Conservation (phyloP, 2,329 filamentous ascomycete species). For the Aspergillus clavatus region DNA sequence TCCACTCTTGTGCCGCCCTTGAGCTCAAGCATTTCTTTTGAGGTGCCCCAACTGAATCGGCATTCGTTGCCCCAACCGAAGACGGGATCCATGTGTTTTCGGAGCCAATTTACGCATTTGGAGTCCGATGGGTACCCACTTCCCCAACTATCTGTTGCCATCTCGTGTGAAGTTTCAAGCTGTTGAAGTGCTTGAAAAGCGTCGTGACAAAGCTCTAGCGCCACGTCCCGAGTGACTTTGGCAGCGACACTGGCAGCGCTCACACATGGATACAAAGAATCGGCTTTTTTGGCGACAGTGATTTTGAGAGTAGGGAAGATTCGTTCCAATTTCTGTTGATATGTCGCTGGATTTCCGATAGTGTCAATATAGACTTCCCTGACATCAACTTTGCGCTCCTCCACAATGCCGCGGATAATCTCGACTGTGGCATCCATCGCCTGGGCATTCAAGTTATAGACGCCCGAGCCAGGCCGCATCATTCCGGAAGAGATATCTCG, state of each 20-base stretch:
- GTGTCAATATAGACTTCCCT: conserved; percentile 93
- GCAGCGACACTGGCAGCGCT: conserved; percentile 91
- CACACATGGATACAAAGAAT: conserved; percentile 86
- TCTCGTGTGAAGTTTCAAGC: conserved; percentile 27
- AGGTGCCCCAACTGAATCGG: conserved; percentile 92
- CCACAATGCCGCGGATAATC: conserved; percentile 72
- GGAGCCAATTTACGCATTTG: conserved; percentile 75
- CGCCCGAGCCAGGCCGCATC: conserved; percentile 52
- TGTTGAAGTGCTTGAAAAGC: conserved; percentile 39
- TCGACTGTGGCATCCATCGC: conserved; percentile 87
- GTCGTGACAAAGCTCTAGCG: conserved; percentile 72
- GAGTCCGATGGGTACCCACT: conserved; percentile 90
- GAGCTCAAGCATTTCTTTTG: conserved; percentile 85
- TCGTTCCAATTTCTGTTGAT: conserved; percentile 78
- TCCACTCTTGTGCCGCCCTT: conserved; percentile 70
- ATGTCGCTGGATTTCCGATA: conserved; percentile 73
- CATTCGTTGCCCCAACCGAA: conserved; percentile 96
- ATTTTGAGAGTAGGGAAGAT: conserved; percentile 74
- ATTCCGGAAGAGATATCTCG: conserved; percentile 76
- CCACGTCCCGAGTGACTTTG: conserved; percentile 90
- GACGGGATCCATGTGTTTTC: conserved; percentile 79
- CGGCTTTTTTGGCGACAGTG: conserved; percentile 84
- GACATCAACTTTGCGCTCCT: conserved; percentile 68
- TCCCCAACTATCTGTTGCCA: conserved; percentile 61
- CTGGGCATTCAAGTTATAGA: conserved; percentile 93